Evolutionary conservation across 1,139 yeast genomes (phyloP).

Genomic region (Arxiozyma telluris): DNA sequence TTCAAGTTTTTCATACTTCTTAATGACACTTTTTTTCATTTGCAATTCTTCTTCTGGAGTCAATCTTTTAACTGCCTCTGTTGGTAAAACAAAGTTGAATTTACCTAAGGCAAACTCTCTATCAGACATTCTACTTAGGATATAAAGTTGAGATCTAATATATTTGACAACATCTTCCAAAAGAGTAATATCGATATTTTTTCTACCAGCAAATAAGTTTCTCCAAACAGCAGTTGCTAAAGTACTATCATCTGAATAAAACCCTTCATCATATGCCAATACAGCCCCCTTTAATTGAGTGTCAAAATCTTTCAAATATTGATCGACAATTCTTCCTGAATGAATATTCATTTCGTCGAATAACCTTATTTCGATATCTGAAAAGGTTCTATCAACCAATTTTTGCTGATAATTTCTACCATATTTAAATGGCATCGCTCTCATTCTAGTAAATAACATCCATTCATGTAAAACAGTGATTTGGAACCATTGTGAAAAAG

Average conservation of each 20-base stretch:
- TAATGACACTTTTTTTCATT: constrained; percentile 34
- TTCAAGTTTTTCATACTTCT: constrained; percentile 38
- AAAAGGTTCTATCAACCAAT: constrained; percentile 77
- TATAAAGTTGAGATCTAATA: constrained; percentile 81
- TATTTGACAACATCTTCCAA: constrained; percentile 83
- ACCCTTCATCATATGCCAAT: constrained; percentile 88
- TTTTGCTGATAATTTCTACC: constrained; percentile 89
- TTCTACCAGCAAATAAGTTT: constrained; percentile 79
- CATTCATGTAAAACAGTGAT: constrained; percentile 84
- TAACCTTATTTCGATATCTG: constrained; percentile 80
- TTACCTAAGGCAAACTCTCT: constrained; percentile 89
- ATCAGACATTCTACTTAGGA: constrained; percentile 75
- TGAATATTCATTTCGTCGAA: constrained; percentile 76
- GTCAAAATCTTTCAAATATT: constrained; percentile 82
- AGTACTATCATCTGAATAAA: constrained; percentile 72
- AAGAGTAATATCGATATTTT: constrained; percentile 71
- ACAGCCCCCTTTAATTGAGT: constrained; percentile 84
- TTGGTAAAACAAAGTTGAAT: constrained; percentile 79
- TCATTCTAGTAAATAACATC: constrained; percentile 89
- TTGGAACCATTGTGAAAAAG: constrained; percentile 93
- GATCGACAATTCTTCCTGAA: constrained; percentile 78
- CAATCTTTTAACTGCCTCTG: constrained; percentile 65
- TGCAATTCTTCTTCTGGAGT: constrained; percentile 51
- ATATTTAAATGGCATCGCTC: constrained; percentile 87
- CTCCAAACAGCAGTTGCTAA: constrained; percentile 88